Base-by-base conservation (phyloP, 208 protist species). In the Tritrichomonas musculus region DNA sequence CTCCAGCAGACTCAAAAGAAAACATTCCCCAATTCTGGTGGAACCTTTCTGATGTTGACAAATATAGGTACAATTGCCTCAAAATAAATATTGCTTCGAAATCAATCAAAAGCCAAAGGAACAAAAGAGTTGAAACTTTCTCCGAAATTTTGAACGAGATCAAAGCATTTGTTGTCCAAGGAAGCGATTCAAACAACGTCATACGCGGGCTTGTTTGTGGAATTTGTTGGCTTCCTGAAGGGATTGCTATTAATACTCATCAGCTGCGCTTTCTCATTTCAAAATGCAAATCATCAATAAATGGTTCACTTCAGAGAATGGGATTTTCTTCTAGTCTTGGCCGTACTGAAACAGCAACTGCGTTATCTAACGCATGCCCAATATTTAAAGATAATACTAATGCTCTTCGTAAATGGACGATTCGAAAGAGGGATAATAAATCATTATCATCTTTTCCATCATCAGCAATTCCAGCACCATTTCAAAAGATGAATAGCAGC, bases 221-320 rank as follows among this genome's bases (percentile, higher is more conserved):
- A 14, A 30, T 88, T 33, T 53, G 47, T 11, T 88, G 77, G 77
- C 41, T 88, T 14, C 13, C 0, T 39, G 47, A 88, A 53, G 77
- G 47, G 3, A 60, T 88, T 33, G 77, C 77, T 30, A 88, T 88
- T 39, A 88, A 88, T 57, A 88, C 77, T 44, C 41, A 47, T 57
- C 77, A 88, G 41, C 27, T 88, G 2, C 41, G 77, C 39, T 39
- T 88, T 33, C 44, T 88, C 33, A 39, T 88, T 25, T 53, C 47
- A 20, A 88, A 88, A 88, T 88, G 77, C 47, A 88, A 88, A 57
- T 88, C 77, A 3, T 88, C 77, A 39, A 88, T 88, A 27, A 88
- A 88, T 27, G 77, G 47, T 13, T 57, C 47, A 4, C 47, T 88
- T 17, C 77, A 88, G 5, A 88, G 57, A 60, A 88, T 88, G 47